phyloP scores from a whole-genome alignment of 495 filamentous ascomycete species.

The Pseudoneurospora amorphoporcata region DNA sequence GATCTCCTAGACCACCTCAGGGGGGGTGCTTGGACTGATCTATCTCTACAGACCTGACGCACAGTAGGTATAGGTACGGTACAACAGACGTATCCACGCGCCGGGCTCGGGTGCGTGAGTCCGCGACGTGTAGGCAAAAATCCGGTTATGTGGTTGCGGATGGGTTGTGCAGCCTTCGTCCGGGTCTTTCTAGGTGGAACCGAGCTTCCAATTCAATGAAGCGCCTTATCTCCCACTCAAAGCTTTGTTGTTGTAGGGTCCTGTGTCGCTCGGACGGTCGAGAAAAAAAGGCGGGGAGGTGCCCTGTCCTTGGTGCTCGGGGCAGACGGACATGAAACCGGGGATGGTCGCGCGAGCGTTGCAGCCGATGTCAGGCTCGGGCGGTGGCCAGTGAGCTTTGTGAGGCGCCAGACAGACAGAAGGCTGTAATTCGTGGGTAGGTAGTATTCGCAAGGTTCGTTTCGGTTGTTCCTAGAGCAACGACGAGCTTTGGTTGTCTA shows the following conservation, averaged over 20 bases:
- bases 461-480: neutral
- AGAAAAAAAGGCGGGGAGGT: conserved; percentile 1
- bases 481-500: neutral
- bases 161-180: neutral
- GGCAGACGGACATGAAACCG: conserved; percentile 15
- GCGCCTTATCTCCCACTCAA: neutral
- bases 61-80: neutral
- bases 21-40: neutral
- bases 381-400: neutral
- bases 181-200: neutral
- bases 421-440: neutral
- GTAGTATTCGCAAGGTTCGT: neutral
- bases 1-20: neutral
- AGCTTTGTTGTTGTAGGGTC: neutral
- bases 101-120: neutral
- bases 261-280: neutral
- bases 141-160: neutral
- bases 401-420: neutral
- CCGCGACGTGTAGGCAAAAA: neutral
- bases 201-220: neutral
- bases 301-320: conserved; percentile 3
- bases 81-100: neutral
- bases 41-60: neutral
- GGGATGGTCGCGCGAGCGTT: conserved; percentile 6
- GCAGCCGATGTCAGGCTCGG: conserved; percentile 4